Percentiles rank a stretch among this genome's conserved stretches.
These are phyloP conservation scores for Rhodotorula paludigena DNA, from an alignment of 768 basidiomycete species.

Conservation along the genomic window DNA sequence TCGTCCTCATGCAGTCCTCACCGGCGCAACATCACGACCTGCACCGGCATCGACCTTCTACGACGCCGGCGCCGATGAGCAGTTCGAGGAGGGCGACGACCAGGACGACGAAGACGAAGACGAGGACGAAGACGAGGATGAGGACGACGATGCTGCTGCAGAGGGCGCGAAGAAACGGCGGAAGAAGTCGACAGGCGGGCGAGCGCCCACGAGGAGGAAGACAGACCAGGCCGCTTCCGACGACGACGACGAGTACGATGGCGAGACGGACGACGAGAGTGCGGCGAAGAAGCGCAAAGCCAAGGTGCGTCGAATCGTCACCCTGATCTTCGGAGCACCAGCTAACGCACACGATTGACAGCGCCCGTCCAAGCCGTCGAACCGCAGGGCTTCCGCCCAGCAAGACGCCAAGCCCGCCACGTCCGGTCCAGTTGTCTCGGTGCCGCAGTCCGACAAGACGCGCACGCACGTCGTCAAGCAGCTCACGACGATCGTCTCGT, in stretches of 20 bases:
- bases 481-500: slow-evolving; percentile 33
- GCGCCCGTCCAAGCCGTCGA: neutral
- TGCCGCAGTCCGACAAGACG: slow-evolving; percentile 32
- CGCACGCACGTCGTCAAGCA: slow-evolving; percentile 36
- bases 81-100: slow-evolving; percentile 6
- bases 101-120: slow-evolving; percentile 47
- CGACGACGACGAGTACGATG: slow-evolving; percentile 1
- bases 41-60: neutral
- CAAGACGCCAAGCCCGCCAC: neutral
- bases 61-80: neutral
- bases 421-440: neutral
- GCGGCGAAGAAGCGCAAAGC: neutral
- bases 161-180: neutral
- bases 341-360: neutral
- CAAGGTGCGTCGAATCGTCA: neutral
- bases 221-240: neutral
- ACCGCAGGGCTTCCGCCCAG: neutral
- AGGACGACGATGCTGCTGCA: neutral
- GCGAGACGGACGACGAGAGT: neutral
- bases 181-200: neutral
- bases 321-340: neutral
- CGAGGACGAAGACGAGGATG: neutral
- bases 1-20: slow-evolving; percentile 10
- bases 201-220: neutral
- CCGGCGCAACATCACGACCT: neutral